Evolutionary conservation across 352 stramenopile species (phyloP).

Genomic region (Plasmopara muralis): DNA sequence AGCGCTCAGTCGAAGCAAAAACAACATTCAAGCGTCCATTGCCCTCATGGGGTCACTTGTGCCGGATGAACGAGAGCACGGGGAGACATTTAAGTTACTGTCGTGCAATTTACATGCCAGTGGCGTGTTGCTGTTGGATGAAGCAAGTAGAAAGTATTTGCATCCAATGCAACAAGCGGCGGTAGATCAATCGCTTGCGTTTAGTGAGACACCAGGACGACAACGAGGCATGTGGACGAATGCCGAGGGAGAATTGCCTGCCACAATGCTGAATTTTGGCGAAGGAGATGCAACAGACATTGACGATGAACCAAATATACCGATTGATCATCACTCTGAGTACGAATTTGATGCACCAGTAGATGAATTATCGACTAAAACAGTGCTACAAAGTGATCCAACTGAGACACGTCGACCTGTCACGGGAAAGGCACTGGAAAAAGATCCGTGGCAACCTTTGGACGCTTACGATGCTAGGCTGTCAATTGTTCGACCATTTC

Average conservation of each 20-base stretch:
- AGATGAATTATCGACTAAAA: slow-evolving; percentile 5
- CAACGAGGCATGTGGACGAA: slow-evolving; percentile 17
- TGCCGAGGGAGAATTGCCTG: slow-evolving; percentile 18
- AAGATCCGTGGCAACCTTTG: slow-evolving; percentile 61
- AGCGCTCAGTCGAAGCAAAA: slow-evolving; percentile 42
- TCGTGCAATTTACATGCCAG: slow-evolving; percentile 69
- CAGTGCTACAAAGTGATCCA: neutral
- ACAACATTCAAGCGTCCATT: slow-evolving; percentile 72
- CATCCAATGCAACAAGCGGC: slow-evolving; percentile 10
- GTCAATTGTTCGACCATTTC: slow-evolving; percentile 56
- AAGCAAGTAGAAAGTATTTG: slow-evolving; percentile 70
- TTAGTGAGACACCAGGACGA: slow-evolving; percentile 23
- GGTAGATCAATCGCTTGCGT: slow-evolving; percentile 11
- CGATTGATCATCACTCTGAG: neutral
- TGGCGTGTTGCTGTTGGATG: slow-evolving; percentile 72
- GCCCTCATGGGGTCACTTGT: slow-evolving; percentile 76
- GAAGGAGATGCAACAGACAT: slow-evolving; percentile 30
- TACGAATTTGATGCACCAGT: slow-evolving; percentile 5
- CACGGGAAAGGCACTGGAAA: slow-evolving; percentile 10
- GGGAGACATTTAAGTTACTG: slow-evolving; percentile 80
- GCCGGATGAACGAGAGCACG: slow-evolving; percentile 66
- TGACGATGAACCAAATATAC: slow-evolving; percentile 8
- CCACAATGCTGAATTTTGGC: slow-evolving; percentile 39
- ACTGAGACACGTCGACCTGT: neutral
- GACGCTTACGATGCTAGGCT: slow-evolving; percentile 75